Conservation (phyloP, 352 stramenopile species). For the Pythium aquatile region DNA sequence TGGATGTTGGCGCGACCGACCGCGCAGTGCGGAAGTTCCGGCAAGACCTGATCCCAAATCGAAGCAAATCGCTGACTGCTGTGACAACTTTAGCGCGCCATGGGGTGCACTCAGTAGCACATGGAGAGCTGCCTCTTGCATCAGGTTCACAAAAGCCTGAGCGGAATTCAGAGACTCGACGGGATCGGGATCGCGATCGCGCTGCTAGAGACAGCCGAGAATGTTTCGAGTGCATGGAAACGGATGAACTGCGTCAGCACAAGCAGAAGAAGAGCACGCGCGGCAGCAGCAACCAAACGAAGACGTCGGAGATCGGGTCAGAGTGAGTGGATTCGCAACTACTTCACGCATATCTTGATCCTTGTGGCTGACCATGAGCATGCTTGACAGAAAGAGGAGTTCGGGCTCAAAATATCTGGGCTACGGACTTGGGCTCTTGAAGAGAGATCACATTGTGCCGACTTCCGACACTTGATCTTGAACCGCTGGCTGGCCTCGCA, state of each 20-base stretch:
- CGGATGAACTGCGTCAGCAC: neutral
- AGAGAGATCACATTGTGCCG: constrained; percentile 64
- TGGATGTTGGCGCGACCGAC: constrained; percentile 53
- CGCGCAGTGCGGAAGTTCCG: constrained; percentile 69
- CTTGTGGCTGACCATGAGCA: neutral
- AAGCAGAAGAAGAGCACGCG: neutral
- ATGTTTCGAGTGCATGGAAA: constrained; percentile 52
- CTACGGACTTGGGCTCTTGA: constrained; percentile 72
- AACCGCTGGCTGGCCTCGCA: neutral
- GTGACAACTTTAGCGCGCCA: constrained; percentile 32
- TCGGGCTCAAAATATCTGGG: constrained; percentile 73
- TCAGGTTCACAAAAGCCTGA: constrained; percentile 10
- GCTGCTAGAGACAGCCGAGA: constrained; percentile 39
- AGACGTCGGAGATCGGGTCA: constrained; percentile 21
- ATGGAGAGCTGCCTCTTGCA: constrained; percentile 19
- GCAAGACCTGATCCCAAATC: constrained; percentile 61
- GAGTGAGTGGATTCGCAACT: neutral
- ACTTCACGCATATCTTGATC: neutral
- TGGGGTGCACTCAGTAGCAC: constrained; percentile 24
- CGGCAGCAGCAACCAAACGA: constrained; percentile 12
- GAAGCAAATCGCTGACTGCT: constrained; percentile 45
- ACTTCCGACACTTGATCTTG: constrained; percentile 28
- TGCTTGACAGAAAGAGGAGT: constrained; percentile 34
- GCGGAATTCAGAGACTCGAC: too few relatives aligned
- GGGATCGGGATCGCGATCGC: constrained; percentile 5